Base-by-base conservation (phyloP, 306 rosid genomes). In the Lotus japonicus region DNA sequence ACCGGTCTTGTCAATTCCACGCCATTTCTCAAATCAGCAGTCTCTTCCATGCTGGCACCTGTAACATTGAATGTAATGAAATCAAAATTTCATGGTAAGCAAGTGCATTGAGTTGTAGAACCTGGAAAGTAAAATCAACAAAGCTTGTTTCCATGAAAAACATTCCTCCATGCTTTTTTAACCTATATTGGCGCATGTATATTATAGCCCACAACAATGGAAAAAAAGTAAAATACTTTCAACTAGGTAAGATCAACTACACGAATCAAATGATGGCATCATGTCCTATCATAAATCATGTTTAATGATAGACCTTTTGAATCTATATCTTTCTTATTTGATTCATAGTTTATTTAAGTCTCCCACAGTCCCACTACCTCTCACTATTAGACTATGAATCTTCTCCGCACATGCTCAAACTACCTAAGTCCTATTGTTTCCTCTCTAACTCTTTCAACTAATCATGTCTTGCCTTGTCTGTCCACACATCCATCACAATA, bases 1-100 rank as follows among this genome's bases (percentile, higher is more conserved):
- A 79, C 76, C 16, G 95, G 81, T 68, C 64, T 80, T 42, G 60
- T 79, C 75, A 92, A 70, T 83, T 89, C 92, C 66, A 90, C 82
- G 63, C 75, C 73, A 7, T 58, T 86, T 80, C 72, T 83, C 78
- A 81, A 70, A 52, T 75, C 78, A 57, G 52, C 54, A 17, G 80
- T 52, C 5, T 82, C 86, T 43, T 78, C 78, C 52, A 70, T 51
- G 31, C 50, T 64, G 50, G 71, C 39, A 59, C 74, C 95, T 92
- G 82, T 64, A 54, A 53, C 76, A 76, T 54, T 61, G 41, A 75
- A 31, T 31, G 36, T 31, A 2, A 80, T 43, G 5, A 78, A 68
- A 63, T 70, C 68, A 44, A 6, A 54, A 14, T 75, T 76, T 74
- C 57, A 77, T 74, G 33, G 45, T 48, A 23, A 42, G 71, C 15